A percentile compares a stretch with the other conserved stretches of the same genome.
phyloP scores from a whole-genome alignment of 106 monocot species.

The Dendrobium nobile region DNA sequence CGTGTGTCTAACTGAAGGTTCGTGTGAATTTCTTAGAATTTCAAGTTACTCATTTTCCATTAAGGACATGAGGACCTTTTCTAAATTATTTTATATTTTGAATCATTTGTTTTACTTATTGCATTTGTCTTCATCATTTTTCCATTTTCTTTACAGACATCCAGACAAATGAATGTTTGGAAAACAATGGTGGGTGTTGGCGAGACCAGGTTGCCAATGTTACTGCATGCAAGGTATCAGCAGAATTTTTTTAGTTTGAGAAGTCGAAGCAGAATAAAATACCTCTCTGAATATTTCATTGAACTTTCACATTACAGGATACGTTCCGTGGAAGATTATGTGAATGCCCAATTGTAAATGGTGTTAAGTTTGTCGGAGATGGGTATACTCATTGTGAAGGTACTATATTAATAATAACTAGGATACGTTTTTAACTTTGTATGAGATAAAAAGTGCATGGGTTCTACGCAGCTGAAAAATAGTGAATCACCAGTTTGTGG shows the following conservation, averaged over 20 bases:
- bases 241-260: neutral
- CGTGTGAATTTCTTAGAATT: conserved; percentile 3
- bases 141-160: conserved; percentile 17
- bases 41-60: neutral
- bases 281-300: neutral
- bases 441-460: no score
- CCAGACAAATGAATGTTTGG: conserved; percentile 58
- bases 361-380: conserved; percentile 26
- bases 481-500: no score
- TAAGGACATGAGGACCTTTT: no score
- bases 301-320: neutral
- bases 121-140: neutral
- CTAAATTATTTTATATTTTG: no score
- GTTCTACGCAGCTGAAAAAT: no score
- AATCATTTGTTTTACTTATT: neutral
- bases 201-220: conserved; percentile 37
- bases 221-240: conserved; percentile 53
- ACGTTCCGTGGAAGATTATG: conserved; percentile 26
- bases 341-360: conserved; percentile 14
- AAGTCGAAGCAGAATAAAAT: neutral
- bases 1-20: conserved; percentile 43
- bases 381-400: conserved; percentile 26
- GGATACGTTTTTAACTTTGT: no score
- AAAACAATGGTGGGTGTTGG: conserved; percentile 67
- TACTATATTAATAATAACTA: neutral